A percentile compares a stretch with the other conserved stretches of the same genome.
phyloP scores from a whole-genome alignment of 148 eudicot genomes.

The Nyssa sinensis region DNA sequence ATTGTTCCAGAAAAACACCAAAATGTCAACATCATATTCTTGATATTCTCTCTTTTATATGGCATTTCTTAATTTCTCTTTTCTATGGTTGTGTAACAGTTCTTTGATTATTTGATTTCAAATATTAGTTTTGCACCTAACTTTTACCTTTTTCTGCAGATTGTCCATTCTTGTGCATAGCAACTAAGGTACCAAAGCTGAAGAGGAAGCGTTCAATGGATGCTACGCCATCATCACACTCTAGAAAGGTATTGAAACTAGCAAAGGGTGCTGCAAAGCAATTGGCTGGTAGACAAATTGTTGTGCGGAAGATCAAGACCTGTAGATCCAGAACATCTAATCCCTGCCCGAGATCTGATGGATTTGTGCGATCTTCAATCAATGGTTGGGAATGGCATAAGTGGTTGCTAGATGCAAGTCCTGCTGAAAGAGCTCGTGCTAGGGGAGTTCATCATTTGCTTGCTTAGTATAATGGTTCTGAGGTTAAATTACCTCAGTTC shows the following conservation, averaged over 20 bases:
- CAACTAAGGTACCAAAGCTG: constrained; percentile 36
- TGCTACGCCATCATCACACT: constrained; percentile 29
- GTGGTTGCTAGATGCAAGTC: constrained; percentile 79
- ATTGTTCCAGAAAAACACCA: constrained; percentile 20
- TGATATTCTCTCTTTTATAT: background rate
- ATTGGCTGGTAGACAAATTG: constrained; percentile 32
- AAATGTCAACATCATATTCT: constrained; percentile 36
- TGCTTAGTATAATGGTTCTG: constrained; percentile 37
- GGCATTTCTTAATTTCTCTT: background rate
- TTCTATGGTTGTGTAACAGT: background rate
- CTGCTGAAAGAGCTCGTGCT: constrained; percentile 75
- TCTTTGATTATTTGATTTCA: background rate
- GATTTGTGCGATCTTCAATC: constrained; percentile 90
- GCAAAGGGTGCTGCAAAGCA: constrained; percentile 36
- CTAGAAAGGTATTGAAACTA: constrained; percentile 42
- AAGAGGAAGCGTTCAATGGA: constrained; percentile 54
- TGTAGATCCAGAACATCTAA: constrained; percentile 35
- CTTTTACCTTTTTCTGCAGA: constrained; percentile 5
- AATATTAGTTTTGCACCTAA: background rate
- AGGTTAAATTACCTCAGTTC: constrained; percentile 38
- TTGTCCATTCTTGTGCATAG: constrained; percentile 29
- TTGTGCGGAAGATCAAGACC: constrained; percentile 26
- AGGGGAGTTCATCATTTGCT: constrained; percentile 51
- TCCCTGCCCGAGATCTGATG: constrained; percentile 64
- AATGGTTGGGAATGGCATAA: constrained; percentile 95